Conservation (phyloP, 495 filamentous ascomycete genomes). For the Penicillium maclennaniae region DNA sequence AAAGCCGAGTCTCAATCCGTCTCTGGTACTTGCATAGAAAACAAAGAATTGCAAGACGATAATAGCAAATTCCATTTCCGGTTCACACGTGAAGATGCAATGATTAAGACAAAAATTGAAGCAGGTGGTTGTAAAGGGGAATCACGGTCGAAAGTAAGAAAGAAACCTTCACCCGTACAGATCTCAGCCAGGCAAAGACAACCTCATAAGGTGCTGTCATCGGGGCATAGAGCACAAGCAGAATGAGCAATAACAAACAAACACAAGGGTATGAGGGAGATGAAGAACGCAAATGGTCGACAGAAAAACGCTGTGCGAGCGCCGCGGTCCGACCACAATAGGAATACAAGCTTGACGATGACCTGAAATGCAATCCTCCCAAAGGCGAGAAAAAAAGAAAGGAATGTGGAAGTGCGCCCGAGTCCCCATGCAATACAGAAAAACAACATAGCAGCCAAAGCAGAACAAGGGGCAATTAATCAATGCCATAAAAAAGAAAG, state of each 20-base stretch:
- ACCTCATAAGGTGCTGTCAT: neutral
- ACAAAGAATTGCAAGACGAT: constrained; percentile 16
- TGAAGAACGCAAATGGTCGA: constrained; percentile 29
- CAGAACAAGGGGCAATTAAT: constrained; percentile 12
- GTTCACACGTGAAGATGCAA: constrained; percentile 29
- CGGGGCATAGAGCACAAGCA: neutral
- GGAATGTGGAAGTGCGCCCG: constrained; percentile 35
- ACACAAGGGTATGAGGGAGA: constrained; percentile 30
- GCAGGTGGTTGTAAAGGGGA: constrained; percentile 25
- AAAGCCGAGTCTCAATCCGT: constrained; percentile 15
- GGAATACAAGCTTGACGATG: constrained; percentile 32
- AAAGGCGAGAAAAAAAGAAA: constrained; percentile 27
- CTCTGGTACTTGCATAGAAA: constrained; percentile 20
- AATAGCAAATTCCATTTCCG: constrained; percentile 29
- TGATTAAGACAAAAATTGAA: constrained; percentile 14
- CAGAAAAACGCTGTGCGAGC: constrained; percentile 22
- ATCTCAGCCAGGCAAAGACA: neutral
- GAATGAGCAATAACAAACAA: constrained; percentile 18
- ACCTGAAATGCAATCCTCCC: constrained; percentile 39
- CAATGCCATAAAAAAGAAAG: constrained; percentile 7
- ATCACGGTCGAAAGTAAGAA: constrained; percentile 25
- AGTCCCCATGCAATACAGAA: constrained; percentile 34
- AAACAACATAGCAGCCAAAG: constrained; percentile 8
- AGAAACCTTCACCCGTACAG: constrained; percentile 4
- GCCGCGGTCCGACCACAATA: constrained; percentile 26